Conservation (phyloP, 345 rosid genomes). For the Populus ilicifolia region DNA sequence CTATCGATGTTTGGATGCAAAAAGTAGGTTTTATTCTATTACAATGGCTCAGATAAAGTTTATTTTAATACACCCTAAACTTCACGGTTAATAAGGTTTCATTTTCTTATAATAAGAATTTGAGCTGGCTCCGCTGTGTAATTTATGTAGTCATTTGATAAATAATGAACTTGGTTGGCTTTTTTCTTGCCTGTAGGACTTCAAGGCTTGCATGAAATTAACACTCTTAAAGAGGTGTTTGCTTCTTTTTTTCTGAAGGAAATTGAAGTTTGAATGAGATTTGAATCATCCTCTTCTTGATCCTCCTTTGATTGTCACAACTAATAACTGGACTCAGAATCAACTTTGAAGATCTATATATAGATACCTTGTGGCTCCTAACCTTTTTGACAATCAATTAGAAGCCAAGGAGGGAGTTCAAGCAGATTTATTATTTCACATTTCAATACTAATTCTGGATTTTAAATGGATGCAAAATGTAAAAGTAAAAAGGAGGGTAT, state of each 20-base stretch:
- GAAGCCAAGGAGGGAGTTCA: neutral
- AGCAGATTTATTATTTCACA: neutral
- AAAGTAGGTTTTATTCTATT: too few species aligned
- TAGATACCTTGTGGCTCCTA: neutral
- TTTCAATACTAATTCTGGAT: neutral
- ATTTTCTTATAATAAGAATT: neutral
- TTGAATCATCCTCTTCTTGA: neutral
- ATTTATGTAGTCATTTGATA: neutral
- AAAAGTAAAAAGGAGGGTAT: neutral
- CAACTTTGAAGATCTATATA: neutral
- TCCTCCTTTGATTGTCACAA: neutral
- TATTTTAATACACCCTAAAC: too few species aligned
- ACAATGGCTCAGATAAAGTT: too few species aligned
- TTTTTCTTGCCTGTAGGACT: neutral
- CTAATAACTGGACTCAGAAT: neutral
- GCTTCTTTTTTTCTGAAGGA: neutral
- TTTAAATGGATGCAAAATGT: neutral
- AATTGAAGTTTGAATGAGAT: neutral
- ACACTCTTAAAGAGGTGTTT: neutral
- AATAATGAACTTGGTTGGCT: neutral
- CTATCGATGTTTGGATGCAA: neutral
- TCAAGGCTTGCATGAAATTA: neutral
- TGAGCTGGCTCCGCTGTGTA: neutral
- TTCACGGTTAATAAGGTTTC: neutral
- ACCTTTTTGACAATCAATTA: neutral